phyloP scores from a whole-genome alignment of 805 yeast species.

The Kurtzmaniella fragi region DNA sequence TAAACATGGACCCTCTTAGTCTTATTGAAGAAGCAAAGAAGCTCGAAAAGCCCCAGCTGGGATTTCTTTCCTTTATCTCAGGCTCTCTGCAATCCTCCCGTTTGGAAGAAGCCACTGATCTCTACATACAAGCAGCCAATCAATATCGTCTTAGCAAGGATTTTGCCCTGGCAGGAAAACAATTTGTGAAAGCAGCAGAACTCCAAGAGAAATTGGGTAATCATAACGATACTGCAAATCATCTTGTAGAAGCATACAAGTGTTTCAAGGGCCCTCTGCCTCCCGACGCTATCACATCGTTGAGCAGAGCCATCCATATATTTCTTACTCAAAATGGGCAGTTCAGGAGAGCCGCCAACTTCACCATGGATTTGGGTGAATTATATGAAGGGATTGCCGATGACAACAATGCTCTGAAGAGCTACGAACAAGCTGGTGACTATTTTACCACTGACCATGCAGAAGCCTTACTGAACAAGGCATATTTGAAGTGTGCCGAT shows the following conservation, averaged over 20 bases:
- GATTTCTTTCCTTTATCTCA: conserved; percentile 60
- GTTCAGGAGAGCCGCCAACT: conserved; percentile 94
- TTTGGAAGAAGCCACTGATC: conserved; percentile 88
- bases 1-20: conserved; percentile 32
- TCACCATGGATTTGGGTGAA: conserved; percentile 85
- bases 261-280: conserved; percentile 74
- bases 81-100: conserved; percentile 60
- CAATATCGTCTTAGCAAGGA: conserved; percentile 74
- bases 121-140: conserved; percentile 92
- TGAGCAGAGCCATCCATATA: conserved; percentile 72
- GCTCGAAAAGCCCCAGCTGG: conserved; percentile 54
- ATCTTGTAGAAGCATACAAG: conserved; percentile 86
- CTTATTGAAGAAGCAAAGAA: conserved; percentile 42
- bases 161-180: conserved; percentile 68
- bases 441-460: conserved; percentile 95
- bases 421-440: conserved; percentile 92
- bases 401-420: conserved; percentile 58
- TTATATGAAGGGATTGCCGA: conserved; percentile 75
- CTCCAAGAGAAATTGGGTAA: conserved; percentile 69
- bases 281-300: conserved; percentile 67
- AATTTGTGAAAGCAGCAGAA: conserved; percentile 82
- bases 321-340: conserved; percentile 85
- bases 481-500: conserved; percentile 85
- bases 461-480: conserved; percentile 82
- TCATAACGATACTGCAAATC: conserved; percentile 88